A percentile compares a stretch with the other conserved stretches of the same genome.
Evolutionary conservation across 345 rosid genomes (phyloP).

Genomic region (rapeseed (Brassica napus)): Da-Ae NC_063442.1:34320001-34320500

Average conservation of each 20-base stretch:
- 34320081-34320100: slow-evolving; percentile 22
- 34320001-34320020: slow-evolving; percentile 77
- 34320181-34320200: slow-evolving; percentile 82
- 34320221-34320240: slow-evolving; percentile 58
- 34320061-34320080: slow-evolving; percentile 84
- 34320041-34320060: slow-evolving; percentile 80
- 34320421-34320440: slow-evolving; percentile 40
- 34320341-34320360: slow-evolving; percentile 7
- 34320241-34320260: slow-evolving; percentile 31
- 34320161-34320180: slow-evolving; percentile 64
- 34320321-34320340: slow-evolving; percentile 23
- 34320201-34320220: slow-evolving; percentile 67
- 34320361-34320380: slow-evolving; percentile 16
- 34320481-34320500: slow-evolving; percentile 26
- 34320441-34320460: slow-evolving; percentile 38
- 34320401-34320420: background rate
- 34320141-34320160: background rate
- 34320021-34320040: slow-evolving; percentile 60
- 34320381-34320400: slow-evolving; percentile 16
- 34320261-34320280: slow-evolving; percentile 9
- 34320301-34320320: slow-evolving; percentile 41
- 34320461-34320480: slow-evolving; percentile 16
- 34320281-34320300: slow-evolving; percentile 45
- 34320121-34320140: background rate
- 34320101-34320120: background rate